These are phyloP conservation scores for Tinospora cordifolia DNA, from an alignment of 164 flowering plant genomes.

Conservation along the genomic window DNA sequence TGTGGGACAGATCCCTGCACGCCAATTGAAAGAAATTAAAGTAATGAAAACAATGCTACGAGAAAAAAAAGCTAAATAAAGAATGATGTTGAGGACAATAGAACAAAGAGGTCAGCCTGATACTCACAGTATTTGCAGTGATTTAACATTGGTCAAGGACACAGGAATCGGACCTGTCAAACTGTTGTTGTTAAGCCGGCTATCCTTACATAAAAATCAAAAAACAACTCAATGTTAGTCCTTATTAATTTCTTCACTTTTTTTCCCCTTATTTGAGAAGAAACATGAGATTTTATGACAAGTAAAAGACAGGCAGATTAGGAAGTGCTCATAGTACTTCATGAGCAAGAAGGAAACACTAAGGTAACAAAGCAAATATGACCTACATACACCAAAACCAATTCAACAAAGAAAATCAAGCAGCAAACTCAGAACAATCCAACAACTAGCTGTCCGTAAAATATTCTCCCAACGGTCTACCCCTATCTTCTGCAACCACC, in stretches of 20 bases:
- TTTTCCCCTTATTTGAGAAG: no score
- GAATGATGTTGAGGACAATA: background rate
- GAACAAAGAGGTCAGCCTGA: background rate
- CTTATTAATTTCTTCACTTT: background rate
- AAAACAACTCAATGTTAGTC: conserved; percentile 6
- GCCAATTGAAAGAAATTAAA: conserved; percentile 4
- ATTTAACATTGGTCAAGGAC: conserved; percentile 38
- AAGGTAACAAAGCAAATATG: background rate
- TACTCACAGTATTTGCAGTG: conserved; percentile 65
- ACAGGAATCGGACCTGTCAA: conserved; percentile 47
- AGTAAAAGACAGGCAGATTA: no score
- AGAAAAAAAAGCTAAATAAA: background rate
- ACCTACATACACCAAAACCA: no score
- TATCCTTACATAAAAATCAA: conserved; percentile 35
- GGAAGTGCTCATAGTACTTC: no score
- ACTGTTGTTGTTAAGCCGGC: conserved; percentile 71
- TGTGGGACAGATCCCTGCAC: conserved; percentile 62
- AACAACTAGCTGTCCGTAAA: no score
- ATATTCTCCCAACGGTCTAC: no score
- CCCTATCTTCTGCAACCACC: no score
- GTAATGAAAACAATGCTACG: background rate
- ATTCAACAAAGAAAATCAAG: no score
- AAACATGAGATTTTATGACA: no score
- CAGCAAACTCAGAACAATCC: no score
- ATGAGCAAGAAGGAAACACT: background rate